Conservation (phyloP, 805 yeast genomes). For the Lipomyces lipofer region DNA sequence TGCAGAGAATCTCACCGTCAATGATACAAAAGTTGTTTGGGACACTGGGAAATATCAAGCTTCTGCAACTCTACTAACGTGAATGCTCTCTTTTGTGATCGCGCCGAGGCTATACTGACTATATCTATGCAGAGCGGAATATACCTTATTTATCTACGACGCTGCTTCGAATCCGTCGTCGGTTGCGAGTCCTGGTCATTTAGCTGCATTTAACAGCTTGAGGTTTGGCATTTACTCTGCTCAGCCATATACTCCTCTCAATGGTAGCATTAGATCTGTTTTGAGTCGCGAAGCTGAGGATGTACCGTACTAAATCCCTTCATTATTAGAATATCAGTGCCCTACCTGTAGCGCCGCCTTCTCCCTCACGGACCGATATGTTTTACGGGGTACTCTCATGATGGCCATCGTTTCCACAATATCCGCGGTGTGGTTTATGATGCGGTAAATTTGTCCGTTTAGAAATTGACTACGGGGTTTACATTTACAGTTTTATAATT, state of each 20-base stretch:
- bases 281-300: too few relatives aligned
- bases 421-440: conserved; percentile 13
- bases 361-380: conserved; percentile 12
- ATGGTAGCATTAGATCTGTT: conserved; percentile 2
- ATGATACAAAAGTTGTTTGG: conserved; percentile 40
- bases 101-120: conserved; percentile 31
- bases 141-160: conserved; percentile 43
- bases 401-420: conserved; percentile 8
- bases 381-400: conserved; percentile 9
- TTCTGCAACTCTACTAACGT: conserved; percentile 11
- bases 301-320: not conserved
- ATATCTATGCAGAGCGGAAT: conserved; percentile 40
- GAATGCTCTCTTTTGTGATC: not conserved
- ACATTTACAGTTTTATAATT: too few relatives aligned
- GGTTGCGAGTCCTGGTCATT: conserved; percentile 40
- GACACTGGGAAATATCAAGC: conserved; percentile 40
- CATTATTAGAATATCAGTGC: conserved; percentile 12
- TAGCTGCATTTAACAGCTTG: conserved; percentile 36
- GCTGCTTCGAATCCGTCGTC: conserved; percentile 36
- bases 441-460: too few relatives aligned
- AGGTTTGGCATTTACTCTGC: conserved; percentile 44
- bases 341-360: conserved; percentile 22
- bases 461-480: too few relatives aligned
- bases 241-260: conserved; percentile 39
- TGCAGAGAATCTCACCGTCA: conserved; percentile 38